A percentile compares a stretch with the other conserved stretches of the same genome.
Conservation (phyloP, 768 basidiomycete genomes). For the Boletales sp. region DNA sequence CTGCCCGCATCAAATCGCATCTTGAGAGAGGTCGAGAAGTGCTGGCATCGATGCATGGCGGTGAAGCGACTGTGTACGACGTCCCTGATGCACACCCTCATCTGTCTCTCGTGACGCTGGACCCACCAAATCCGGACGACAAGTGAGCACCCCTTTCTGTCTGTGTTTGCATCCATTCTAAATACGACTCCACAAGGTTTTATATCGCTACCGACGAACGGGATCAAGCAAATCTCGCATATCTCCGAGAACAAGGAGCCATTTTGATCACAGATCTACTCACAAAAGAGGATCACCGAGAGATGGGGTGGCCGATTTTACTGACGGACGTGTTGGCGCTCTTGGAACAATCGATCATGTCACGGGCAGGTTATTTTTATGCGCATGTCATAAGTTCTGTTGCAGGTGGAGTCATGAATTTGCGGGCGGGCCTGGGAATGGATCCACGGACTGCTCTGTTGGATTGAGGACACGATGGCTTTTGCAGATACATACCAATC, state of each 20-base stretch:
- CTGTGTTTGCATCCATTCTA: no score
- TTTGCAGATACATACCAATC: no score
- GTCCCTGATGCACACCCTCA: slow-evolving; percentile 21
- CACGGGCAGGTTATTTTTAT: slow-evolving; percentile 39
- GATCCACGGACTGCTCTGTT: slow-evolving; percentile 40
- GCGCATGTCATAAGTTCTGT: slow-evolving; percentile 39
- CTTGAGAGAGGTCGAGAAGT: slow-evolving; percentile 17
- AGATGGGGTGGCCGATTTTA: slow-evolving; percentile 40
- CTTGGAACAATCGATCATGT: slow-evolving; percentile 39
- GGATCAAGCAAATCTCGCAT: slow-evolving; percentile 26
- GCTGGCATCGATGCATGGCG: slow-evolving; percentile 21
- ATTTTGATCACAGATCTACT: slow-evolving; percentile 41
- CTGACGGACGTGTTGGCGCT: slow-evolving; percentile 41
- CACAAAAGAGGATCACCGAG: slow-evolving; percentile 37
- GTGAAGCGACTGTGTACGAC: slow-evolving; percentile 13
- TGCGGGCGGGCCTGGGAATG: slow-evolving; percentile 38
- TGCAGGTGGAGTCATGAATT: slow-evolving; percentile 39
- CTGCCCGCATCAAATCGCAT: slow-evolving; percentile 29
- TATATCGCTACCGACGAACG: slow-evolving; percentile 45
- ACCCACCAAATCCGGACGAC: slow-evolving; percentile 23
- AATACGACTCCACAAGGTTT: slow-evolving; percentile 17
- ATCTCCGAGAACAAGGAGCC: slow-evolving; percentile 34
- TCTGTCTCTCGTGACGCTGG: slow-evolving; percentile 15
- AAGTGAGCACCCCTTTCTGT: slow-evolving; percentile 8
- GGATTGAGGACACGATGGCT: slow-evolving; percentile 21